Conservation (phyloP, 495 filamentous ascomycete species). For the Daldinia loculata region DNA sequence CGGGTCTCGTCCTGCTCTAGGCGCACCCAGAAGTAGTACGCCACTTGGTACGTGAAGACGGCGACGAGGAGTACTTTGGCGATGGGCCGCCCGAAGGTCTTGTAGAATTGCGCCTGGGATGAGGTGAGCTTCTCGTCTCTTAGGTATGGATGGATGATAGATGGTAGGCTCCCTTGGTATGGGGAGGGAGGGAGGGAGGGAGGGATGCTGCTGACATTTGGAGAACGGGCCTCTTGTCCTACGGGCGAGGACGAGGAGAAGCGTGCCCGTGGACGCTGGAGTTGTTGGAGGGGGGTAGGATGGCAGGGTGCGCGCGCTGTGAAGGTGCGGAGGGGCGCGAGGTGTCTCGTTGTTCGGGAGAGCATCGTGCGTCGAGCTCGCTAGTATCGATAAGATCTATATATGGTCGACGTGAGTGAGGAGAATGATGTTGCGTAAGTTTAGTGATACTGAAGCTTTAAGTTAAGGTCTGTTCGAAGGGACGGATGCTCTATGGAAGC, state of each 20-base stretch:
- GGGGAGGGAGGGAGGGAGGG: no score
- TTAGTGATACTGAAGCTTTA: background rate
- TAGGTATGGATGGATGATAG: background rate
- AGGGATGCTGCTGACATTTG: slow-evolving; percentile 35
- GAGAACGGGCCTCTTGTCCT: slow-evolving; percentile 15
- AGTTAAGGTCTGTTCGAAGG: background rate
- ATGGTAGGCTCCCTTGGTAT: no score
- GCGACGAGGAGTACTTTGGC: slow-evolving; percentile 86
- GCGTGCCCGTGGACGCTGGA: slow-evolving; percentile 20
- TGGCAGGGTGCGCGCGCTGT: slow-evolving; percentile 8
- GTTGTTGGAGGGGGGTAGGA: slow-evolving; percentile 13
- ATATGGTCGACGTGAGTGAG: background rate
- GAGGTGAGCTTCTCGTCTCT: background rate
- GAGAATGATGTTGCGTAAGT: background rate
- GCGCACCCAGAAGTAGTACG: slow-evolving; percentile 86
- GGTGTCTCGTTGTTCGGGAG: slow-evolving; percentile 22
- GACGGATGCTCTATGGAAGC: background rate
- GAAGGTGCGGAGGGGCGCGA: slow-evolving; percentile 23
- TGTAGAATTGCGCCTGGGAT: slow-evolving; percentile 77
- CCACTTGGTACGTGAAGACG: slow-evolving; percentile 85
- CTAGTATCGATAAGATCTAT: background rate
- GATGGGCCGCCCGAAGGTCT: slow-evolving; percentile 78
- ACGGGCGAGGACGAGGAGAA: slow-evolving; percentile 33
- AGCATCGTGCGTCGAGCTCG: slow-evolving; percentile 20
- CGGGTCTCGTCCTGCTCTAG: slow-evolving; percentile 81